A percentile compares a stretch with the other conserved stretches of the same genome.
phyloP scores from a whole-genome alignment of 2,329 filamentous ascomycete genomes.

The Diaporthe capsici region DNA sequence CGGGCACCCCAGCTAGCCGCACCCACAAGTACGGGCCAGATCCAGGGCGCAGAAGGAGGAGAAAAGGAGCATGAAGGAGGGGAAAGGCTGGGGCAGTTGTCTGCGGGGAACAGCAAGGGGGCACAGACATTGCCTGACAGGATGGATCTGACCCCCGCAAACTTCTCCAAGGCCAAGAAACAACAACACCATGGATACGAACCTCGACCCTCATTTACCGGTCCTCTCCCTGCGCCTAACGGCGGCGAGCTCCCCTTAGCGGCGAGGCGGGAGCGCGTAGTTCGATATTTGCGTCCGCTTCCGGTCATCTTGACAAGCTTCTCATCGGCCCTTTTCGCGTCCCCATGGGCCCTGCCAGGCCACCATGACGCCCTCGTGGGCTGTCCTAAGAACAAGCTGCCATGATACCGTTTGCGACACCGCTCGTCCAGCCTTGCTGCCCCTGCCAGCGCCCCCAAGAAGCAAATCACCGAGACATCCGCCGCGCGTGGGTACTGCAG shows the following conservation, averaged over 20 bases:
- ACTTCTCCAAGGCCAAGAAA: slow-evolving; percentile 14
- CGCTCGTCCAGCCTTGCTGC: slow-evolving; percentile 5
- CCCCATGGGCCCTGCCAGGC: slow-evolving; percentile 8
- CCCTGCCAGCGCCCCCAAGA: slow-evolving; percentile 14
- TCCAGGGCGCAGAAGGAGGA: not conserved
- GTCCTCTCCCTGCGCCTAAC: slow-evolving; percentile 10
- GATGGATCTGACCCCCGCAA: slow-evolving; percentile 15
- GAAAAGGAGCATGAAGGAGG: not conserved
- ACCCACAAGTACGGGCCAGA: slow-evolving; percentile 11
- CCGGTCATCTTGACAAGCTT: not conserved
- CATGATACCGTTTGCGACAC: not conserved
- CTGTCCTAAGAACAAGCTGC: not conserved
- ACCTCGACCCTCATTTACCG: not conserved
- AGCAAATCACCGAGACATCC: slow-evolving; percentile 32
- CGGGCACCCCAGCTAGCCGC: not conserved
- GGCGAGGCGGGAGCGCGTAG: slow-evolving; percentile 1
- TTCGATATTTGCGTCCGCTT: slow-evolving; percentile 1
- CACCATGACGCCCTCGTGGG: slow-evolving; percentile 23
- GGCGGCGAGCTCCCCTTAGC: slow-evolving; percentile 3
- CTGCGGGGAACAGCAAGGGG: not conserved
- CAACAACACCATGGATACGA: slow-evolving; percentile 14
- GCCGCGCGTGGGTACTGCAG: slow-evolving; percentile 1
- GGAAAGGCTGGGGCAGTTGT: slow-evolving; percentile 2
- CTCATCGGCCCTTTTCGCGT: slow-evolving; percentile 27
- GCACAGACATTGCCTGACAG: not conserved